These are phyloP conservation scores for Quercus alba DNA, from an alignment of 306 rosid species.

Conservation along the genomic window DNA sequence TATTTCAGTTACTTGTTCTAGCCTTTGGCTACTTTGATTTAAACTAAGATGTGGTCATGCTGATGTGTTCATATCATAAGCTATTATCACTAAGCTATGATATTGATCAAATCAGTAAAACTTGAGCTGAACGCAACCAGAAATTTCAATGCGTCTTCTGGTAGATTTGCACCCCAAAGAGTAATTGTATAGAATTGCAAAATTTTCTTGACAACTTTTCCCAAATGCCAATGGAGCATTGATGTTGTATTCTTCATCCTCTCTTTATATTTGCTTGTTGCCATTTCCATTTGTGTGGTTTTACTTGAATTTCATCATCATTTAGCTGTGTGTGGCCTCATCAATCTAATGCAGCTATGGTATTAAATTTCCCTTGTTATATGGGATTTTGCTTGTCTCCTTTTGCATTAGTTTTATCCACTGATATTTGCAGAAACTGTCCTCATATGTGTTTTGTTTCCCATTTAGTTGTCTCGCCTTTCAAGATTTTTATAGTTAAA, in stretches of 20 bases:
- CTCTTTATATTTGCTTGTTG: neutral
- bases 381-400: neutral
- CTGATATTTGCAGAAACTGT: neutral
- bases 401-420: neutral
- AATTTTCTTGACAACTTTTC: neutral
- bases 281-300: slow-evolving; percentile 5
- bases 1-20: neutral
- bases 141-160: neutral
- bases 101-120: neutral
- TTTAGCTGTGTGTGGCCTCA: neutral
- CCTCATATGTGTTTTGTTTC: neutral
- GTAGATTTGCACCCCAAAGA: neutral
- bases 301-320: neutral
- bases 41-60: neutral
- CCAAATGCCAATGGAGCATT: neutral
- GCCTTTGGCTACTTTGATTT: neutral
- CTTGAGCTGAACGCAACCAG: neutral
- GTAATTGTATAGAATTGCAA: neutral
- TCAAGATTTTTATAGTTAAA: neutral
- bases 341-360: neutral
- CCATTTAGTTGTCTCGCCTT: neutral
- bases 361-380: neutral
- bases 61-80: neutral
- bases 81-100: neutral
- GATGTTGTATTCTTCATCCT: neutral